A percentile compares a stretch with the other conserved stretches of the same genome.
Evolutionary conservation across 768 basidiomycete species (phyloP).

Genomic region (Crepidotus variabilis): DNA sequence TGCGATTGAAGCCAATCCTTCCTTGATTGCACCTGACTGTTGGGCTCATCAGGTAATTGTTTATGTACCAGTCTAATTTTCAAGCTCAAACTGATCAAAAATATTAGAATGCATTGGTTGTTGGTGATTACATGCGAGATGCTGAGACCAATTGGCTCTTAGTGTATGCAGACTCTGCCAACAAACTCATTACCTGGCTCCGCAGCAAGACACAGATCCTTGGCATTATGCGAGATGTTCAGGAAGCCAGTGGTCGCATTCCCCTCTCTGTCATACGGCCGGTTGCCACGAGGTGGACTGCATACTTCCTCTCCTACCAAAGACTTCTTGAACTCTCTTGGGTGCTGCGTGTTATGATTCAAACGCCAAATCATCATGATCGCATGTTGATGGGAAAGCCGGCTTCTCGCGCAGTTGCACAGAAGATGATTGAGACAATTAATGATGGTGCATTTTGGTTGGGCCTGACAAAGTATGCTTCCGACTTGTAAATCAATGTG

Average conservation of each 20-base stretch:
- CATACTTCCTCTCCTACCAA: slow-evolving; percentile 23
- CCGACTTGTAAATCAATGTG: not conserved
- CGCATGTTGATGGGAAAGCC: slow-evolving; percentile 4
- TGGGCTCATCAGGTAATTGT: no score
- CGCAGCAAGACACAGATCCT: slow-evolving; percentile 29
- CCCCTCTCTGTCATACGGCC: slow-evolving; percentile 26
- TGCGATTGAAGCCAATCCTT: no score
- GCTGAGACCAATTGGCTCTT: not conserved
- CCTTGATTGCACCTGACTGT: no score
- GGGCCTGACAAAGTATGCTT: slow-evolving; percentile 15
- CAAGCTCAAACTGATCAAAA: no score
- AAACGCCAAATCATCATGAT: slow-evolving; percentile 7
- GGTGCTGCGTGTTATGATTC: slow-evolving; percentile 8
- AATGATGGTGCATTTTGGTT: slow-evolving; percentile 20
- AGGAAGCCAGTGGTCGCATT: slow-evolving; percentile 2
- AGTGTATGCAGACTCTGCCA: slow-evolving; percentile 20
- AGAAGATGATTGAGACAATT: slow-evolving; percentile 15
- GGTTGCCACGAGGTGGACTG: slow-evolving; percentile 29
- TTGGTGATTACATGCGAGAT: no score
- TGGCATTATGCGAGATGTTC: slow-evolving; percentile 22
- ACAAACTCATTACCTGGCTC: slow-evolving; percentile 37
- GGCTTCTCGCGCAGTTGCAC: slow-evolving; percentile 16
- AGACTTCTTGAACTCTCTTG: slow-evolving; percentile 19
- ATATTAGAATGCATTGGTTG: no score
- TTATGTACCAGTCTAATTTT: no score